Conservation (phyloP, 129 eudicot species). For the Mikania micrantha region DNA sequence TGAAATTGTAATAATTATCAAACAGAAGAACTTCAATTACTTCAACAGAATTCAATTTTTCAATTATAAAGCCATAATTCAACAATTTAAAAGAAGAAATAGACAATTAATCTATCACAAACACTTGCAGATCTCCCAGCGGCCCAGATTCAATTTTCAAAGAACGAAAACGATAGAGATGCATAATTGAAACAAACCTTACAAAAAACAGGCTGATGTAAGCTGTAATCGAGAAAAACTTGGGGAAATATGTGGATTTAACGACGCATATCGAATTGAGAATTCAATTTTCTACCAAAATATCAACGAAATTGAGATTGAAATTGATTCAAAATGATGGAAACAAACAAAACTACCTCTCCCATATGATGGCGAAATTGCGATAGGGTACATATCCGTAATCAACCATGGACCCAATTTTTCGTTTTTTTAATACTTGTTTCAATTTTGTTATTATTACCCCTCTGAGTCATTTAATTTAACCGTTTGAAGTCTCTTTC, state of each 20-base stretch:
- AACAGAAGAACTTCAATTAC: conserved; percentile 2
- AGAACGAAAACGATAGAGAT: not conserved
- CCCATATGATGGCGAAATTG: conserved; percentile 7
- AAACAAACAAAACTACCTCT: conserved; percentile 9
- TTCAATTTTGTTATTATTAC: not conserved
- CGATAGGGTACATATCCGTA: conserved; percentile 17
- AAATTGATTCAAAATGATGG: not conserved
- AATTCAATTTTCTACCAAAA: not conserved
- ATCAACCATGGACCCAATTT: not conserved
- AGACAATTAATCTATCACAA: not conserved
- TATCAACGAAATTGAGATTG: not conserved
- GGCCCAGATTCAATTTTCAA: not conserved
- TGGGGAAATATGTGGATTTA: conserved; percentile 1
- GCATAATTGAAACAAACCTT: conserved; percentile 12
- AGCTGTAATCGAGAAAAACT: conserved; percentile 1
- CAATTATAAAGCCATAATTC: not conserved
- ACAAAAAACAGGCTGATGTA: not conserved
- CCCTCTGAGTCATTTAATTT: not conserved
- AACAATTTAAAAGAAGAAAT: not conserved
- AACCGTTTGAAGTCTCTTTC: no score
- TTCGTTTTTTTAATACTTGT: not conserved
- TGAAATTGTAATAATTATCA: not conserved
- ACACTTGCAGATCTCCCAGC: not conserved
- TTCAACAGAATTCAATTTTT: not conserved
- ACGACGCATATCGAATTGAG: not conserved